Evolutionary conservation across 2,329 filamentous ascomycete species (phyloP).

Genomic region (Aulographum hederae): DNA sequence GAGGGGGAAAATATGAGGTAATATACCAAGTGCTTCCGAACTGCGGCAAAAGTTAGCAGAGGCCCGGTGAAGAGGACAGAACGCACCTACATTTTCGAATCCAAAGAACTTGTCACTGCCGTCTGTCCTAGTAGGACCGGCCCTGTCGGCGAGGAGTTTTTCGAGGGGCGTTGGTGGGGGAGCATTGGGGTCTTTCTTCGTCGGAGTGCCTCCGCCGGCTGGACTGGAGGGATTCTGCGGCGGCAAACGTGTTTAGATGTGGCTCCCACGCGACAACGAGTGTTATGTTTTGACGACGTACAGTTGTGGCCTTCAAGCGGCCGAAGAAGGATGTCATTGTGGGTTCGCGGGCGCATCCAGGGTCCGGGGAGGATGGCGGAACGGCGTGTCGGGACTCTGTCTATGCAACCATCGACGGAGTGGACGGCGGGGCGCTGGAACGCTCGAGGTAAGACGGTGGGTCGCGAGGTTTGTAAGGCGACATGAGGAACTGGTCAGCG

Average conservation of each 20-base stretch:
- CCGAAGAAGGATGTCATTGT: conserved; percentile 23
- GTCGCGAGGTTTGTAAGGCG: too few relatives aligned
- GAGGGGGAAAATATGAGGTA: background rate
- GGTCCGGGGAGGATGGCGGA: too few relatives aligned
- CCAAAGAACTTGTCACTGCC: conserved; percentile 98
- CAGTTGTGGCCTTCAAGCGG: conserved; percentile 14
- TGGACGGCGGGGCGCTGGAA: too few relatives aligned
- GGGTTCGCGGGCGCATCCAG: too few relatives aligned
- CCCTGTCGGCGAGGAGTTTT: conserved; percentile 68
- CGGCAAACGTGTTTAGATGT: conserved; percentile 2
- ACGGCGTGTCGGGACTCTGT: too few relatives aligned
- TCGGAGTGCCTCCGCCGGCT: conserved; percentile 21
- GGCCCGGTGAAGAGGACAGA: conserved; percentile 1
- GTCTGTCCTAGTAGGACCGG: conserved; percentile 64
- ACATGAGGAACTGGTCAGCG: too few relatives aligned
- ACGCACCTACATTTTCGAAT: conserved; percentile 72
- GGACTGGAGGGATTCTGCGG: conserved; percentile 28
- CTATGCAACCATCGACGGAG: too few relatives aligned
- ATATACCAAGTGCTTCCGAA: conserved; percentile 93
- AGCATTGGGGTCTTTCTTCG: conserved; percentile 41
- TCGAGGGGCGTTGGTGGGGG: conserved; percentile 40
- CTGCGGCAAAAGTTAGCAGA: conserved; percentile 25
- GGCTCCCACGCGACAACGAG: background rate
- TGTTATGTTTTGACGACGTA: background rate
- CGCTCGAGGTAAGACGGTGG: too few relatives aligned